These are phyloP conservation scores for Scalesia atractyloides DNA, from an alignment of 129 eudicot genomes.

Conservation along the genomic window DNA sequence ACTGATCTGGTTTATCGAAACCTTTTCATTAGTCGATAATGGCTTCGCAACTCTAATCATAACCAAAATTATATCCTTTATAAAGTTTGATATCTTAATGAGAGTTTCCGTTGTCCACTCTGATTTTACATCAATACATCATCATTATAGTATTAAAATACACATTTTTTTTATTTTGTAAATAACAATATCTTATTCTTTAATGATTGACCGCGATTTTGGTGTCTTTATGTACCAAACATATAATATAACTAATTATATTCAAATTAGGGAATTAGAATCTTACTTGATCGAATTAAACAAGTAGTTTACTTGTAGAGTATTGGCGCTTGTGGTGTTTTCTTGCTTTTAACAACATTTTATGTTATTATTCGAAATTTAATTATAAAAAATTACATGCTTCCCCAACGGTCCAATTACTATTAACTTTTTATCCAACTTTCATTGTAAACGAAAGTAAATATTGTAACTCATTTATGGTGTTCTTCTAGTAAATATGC, in stretches of 20 bases:
- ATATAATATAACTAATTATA: background rate
- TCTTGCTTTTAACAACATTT: slow-evolving; percentile 29
- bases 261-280: slow-evolving; percentile 25
- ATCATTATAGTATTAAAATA: background rate
- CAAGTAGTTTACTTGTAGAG: slow-evolving; percentile 34
- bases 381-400: slow-evolving; percentile 17
- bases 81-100: too few relatives aligned
- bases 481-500: too few relatives aligned
- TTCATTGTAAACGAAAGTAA: background rate
- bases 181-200: slow-evolving; percentile 5
- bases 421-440: background rate
- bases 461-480: background rate
- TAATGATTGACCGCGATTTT: slow-evolving; percentile 29
- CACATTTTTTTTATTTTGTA: background rate
- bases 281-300: slow-evolving; percentile 25
- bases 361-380: slow-evolving; percentile 17
- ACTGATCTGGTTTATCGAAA: too few relatives aligned
- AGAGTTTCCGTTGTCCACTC: too few relatives aligned
- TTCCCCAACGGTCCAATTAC: slow-evolving; percentile 28
- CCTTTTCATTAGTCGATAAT: too few relatives aligned
- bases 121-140: background rate
- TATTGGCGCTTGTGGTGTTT: slow-evolving; percentile 39
- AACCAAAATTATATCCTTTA: too few relatives aligned
- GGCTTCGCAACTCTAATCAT: too few relatives aligned
- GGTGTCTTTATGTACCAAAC: background rate